Base-by-base conservation (phyloP, 2,329 filamentous ascomycete genomes). In the Aspergillus niger region DNA sequence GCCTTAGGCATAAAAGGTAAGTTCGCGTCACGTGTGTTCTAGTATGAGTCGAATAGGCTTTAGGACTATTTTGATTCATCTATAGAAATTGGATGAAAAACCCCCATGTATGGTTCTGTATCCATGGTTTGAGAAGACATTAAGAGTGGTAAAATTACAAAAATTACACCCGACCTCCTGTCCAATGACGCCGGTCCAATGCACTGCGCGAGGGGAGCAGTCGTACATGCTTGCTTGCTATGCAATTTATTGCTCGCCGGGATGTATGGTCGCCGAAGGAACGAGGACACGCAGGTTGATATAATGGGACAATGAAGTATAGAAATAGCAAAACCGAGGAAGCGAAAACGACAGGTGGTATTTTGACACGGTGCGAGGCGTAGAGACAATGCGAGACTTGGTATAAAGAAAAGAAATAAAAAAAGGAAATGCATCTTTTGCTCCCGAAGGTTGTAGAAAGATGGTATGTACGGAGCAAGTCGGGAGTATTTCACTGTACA, bases 101-200 rank as follows among this genome's bases (percentile, higher is more conserved):
- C 3, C 28, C 26, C 8, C 17, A 13, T 30, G 24, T 38, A 53
- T 8, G 28, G 28, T 22, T 22, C 24, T 24, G 20, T 13, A 26
- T 13, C 20, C 47, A 8, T 49, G 17, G 15, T 24, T 22, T 44
- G 15, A 50, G 8, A 6, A 32, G 26, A 50, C 13, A 30, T 55
- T 60, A 65, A 60, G 22, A 55, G 13, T 49, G 55, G 56, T 67
- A 67, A 47, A 63, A 67, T 67, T 67, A 67, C 65, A 67, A 59
- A 59, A 59, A 61, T 58, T 64, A 65, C 58, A 57, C 57, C 61
- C 49, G 60, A 32, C 11, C 54, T 58, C 56, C 55, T 65, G 56
- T 36, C 55, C 44, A 59, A 56, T 44, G 41, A 55, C 55, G 41
- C 58, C 50, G 54, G 59, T 55, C 30, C 8, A 55, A 55, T 58